Evolutionary conservation across 306 rosid species (phyloP), one percentile per base, ranked within the genome.

Genomic region (Gastrolobium bilobum): DNA sequence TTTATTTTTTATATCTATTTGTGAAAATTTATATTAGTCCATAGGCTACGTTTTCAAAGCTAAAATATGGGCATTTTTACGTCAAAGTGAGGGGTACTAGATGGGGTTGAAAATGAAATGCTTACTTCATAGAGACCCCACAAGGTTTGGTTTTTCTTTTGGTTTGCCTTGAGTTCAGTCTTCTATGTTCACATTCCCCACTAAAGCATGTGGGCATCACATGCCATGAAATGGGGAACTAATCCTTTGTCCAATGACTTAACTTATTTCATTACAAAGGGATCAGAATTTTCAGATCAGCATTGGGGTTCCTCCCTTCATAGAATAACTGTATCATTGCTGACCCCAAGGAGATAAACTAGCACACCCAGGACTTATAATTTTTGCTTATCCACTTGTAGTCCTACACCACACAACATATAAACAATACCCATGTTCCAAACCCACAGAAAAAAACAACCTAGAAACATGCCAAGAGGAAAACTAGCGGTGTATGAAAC

Each of bases 151-250:
- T 63, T 71, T 68, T 59, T 66, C 56, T 69, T 78, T 70, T 85
- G 78, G 79, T 59, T 59, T 79, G 76, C 58, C 68, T 66, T 74
- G 33, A 75, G 76, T 75, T 80, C 81, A 76, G 85, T 82, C 79
- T 65, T 80, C 66, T 73, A 79, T 78, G 81, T 88, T 74, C 88
- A 76, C 83, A 84, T 82, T 84, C 54, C 87, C 83, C 76, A 81
- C 87, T 58, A 15, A 31, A 51, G 65, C 91, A 88, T 82, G 92
- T 86, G 90, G 75, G 68, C 78, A 61, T 88, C 89, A 80, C 89
- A 84, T 78, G 90, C 76, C 84, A 77, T 59, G 39, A 65, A 70
- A 63, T 48, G 54, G 54, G 74, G 75, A 78, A 75, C 53, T 48
- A 56, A 61, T 69, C 65, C 40, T 81, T 52, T 56, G 15, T 62